Base-by-base conservation (phyloP, 2,329 filamentous ascomycete species). In the Exophiala alcalophila region DNA sequence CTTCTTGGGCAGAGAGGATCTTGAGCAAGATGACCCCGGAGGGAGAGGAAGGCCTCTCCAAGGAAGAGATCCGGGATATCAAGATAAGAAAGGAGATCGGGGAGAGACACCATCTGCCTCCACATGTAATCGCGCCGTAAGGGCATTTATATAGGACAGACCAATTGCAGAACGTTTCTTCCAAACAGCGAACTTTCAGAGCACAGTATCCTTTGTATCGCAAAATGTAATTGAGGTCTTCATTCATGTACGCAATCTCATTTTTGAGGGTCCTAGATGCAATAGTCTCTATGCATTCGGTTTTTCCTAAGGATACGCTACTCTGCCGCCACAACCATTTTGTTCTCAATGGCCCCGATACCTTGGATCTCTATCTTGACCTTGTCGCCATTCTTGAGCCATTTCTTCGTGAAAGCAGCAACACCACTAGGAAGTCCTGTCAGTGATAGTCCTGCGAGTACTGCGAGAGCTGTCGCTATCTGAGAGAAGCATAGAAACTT, bases 331-430 rank as follows among this genome's bases (percentile, higher is more conserved):
- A 45, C 12, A n/a, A 36, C 37, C 37, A 47, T 41, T 34, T 38
- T 41, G 10, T 65, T 73, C 27, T 68, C 61, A 49, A 73, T 54
- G 1, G 69, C 73, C n/a, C 70, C 71, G 32, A 74, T 65, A 52
- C 69, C 57, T 11, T 70, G 70, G 30, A 68, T 52, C 42, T 73
- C 69, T 5, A 74, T 67, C 0, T 65, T 60, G 48, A 74, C 72
- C 44, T 62, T 59, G 52, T 67, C 65, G 1, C 60, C 61, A 44
- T 65, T 39, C 6, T 57, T 57, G 23, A 70, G 44, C n/a, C 59
- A 59, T 6, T 65, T 52, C 15, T 61, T 58, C 21, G 63, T 58
- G 54, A 66, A 64, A 0, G 60, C 61, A 4, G 68, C 68, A 11
- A 71, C 66, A 19, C 69, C 67, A 1, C 64, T 44, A 18, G 4